These are phyloP conservation scores for Fusarium illudens DNA, from an alignment of 2,329 filamentous ascomycete genomes.

Conservation along the genomic window DNA sequence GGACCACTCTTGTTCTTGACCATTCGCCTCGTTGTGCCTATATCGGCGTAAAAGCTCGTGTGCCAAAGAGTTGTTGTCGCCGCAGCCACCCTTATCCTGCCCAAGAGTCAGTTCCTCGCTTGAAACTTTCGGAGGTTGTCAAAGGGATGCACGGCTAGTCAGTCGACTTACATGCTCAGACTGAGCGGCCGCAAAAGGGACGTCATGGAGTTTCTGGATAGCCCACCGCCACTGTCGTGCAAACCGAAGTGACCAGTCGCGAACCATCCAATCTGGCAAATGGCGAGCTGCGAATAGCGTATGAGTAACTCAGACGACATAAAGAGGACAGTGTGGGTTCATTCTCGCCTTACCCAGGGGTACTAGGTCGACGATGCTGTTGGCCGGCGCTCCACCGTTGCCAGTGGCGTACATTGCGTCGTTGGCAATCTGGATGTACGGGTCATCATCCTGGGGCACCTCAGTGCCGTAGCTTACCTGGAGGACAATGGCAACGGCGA, in stretches of 20 bases:
- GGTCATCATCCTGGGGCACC: constrained; percentile 41
- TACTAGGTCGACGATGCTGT: constrained; percentile 56
- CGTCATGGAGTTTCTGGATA: constrained; percentile 45
- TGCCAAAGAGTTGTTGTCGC: constrained; percentile 38
- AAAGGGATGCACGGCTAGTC: neutral
- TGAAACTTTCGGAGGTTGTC: neutral
- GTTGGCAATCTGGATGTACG: constrained; percentile 44
- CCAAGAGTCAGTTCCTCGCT: constrained; percentile 20
- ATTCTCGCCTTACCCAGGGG: constrained; percentile 45
- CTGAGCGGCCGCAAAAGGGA: constrained; percentile 44
- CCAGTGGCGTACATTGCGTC: constrained; percentile 45
- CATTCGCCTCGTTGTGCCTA: constrained; percentile 20
- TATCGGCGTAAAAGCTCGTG: constrained; percentile 37
- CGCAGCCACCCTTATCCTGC: constrained; percentile 13
- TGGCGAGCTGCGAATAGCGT: constrained; percentile 31
- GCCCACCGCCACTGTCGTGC: constrained; percentile 48
- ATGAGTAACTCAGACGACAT: constrained; percentile 1
- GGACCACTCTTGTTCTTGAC: constrained; percentile 37
- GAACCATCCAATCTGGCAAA: constrained; percentile 42
- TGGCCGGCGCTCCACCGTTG: constrained; percentile 44
- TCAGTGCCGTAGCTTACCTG: constrained; percentile 46
- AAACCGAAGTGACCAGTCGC: constrained; percentile 46
- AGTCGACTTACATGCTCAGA: constrained; percentile 38
- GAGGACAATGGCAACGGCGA: constrained; percentile 46
- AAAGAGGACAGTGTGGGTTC: neutral